These are phyloP conservation scores for Petunia axillaris DNA, from an alignment of 257 asterid genomes.

Conservation along the genomic window DNA sequence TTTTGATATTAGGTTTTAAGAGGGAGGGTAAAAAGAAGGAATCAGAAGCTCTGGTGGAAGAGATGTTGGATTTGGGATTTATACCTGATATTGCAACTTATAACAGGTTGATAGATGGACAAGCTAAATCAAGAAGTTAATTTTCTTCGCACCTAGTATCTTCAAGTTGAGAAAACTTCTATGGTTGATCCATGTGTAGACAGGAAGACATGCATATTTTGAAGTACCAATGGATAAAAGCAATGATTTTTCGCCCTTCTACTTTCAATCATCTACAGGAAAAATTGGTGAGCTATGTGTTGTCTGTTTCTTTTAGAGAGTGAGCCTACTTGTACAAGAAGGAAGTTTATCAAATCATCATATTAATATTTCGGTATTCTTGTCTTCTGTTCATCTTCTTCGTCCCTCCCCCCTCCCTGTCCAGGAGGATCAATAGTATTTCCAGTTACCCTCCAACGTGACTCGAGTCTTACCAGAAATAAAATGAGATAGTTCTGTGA, in stretches of 20 bases:
- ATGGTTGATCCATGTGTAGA: background rate
- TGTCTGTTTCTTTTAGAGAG: background rate
- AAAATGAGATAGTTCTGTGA: too few relatives aligned
- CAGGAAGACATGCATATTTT: background rate
- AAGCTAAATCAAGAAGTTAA: constrained; percentile 44
- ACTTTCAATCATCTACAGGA: background rate
- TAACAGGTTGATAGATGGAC: constrained; percentile 67
- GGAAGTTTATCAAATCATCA: background rate
- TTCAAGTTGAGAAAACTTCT: background rate
- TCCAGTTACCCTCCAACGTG: too few relatives aligned
- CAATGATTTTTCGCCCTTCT: background rate
- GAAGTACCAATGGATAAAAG: background rate
- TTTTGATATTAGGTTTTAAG: constrained; percentile 66
- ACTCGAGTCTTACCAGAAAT: too few relatives aligned
- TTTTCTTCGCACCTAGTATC: background rate
- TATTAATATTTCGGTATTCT: background rate
- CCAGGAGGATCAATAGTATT: too few relatives aligned
- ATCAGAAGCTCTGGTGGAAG: constrained; percentile 72
- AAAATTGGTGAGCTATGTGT: background rate
- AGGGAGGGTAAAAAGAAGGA: constrained; percentile 76
- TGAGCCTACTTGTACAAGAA: too few relatives aligned
- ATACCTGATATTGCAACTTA: constrained; percentile 79
- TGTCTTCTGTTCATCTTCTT: too few relatives aligned
- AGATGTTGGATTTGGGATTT: constrained; percentile 88
- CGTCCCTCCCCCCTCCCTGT: too few relatives aligned